Conservation (phyloP, 768 basidiomycete genomes). For the Cystobasidium ongulense region DNA sequence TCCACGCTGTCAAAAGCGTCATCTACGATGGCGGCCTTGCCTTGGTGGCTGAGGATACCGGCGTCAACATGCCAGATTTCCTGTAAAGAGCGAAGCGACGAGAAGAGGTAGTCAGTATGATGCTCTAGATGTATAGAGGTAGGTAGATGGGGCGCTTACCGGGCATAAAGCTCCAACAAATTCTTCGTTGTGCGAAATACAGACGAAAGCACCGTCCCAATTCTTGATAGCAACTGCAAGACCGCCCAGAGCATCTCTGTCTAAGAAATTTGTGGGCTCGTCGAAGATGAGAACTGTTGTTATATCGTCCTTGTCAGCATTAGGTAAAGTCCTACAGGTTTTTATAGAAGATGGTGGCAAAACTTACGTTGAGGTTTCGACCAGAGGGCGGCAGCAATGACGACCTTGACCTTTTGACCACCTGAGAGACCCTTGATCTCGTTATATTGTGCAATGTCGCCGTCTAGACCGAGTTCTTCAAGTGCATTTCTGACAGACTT, state of each 20-base stretch:
- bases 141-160: constrained; percentile 16
- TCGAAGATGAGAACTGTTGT: constrained; percentile 45
- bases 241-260: constrained; percentile 89
- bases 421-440: constrained; percentile 90
- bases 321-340: constrained; percentile 8
- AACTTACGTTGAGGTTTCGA: constrained; percentile 66
- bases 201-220: constrained; percentile 88
- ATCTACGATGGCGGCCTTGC: constrained; percentile 76
- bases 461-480: constrained; percentile 91
- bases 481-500: constrained; percentile 79
- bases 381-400: constrained; percentile 80
- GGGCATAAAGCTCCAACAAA: constrained; percentile 45
- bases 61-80: constrained; percentile 92
- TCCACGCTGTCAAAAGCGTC: constrained; percentile 68
- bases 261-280: constrained; percentile 73
- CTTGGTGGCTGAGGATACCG: constrained; percentile 76
- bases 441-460: constrained; percentile 96
- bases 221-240: constrained; percentile 88
- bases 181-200: constrained; percentile 83
- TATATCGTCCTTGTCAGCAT: background rate
- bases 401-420: constrained; percentile 76
- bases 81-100: constrained; percentile 52
- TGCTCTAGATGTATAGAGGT: background rate
- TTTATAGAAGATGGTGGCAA: constrained; percentile 36
- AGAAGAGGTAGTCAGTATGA: background rate